A percentile compares a stretch with the other conserved stretches of the same genome.
Evolutionary conservation across 306 rosid genomes (phyloP).

Genomic region (Ormosia semicastrata): DNA sequence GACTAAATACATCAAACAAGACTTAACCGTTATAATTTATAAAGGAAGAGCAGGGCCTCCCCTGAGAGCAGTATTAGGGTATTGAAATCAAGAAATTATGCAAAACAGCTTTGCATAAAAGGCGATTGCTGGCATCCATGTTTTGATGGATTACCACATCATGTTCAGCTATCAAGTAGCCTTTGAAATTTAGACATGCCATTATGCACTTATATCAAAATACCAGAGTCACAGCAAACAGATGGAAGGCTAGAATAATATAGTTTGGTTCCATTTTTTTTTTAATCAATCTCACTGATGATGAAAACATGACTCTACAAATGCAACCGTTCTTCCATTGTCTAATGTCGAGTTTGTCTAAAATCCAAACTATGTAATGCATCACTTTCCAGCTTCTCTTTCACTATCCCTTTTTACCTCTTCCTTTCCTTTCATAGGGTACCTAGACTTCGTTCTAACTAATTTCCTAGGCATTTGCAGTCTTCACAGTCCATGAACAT

Average conservation of each 20-base stretch:
- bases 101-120: neutral
- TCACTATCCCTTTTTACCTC: neutral
- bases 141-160: neutral
- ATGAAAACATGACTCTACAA: slow-evolving; percentile 14
- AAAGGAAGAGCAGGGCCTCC: neutral
- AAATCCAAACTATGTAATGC: neutral
- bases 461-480: neutral
- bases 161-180: neutral
- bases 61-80: neutral
- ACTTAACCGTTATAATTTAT: neutral
- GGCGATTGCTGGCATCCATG: neutral
- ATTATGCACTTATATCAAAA: neutral
- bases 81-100: neutral
- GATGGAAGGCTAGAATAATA: neutral
- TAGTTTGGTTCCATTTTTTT: neutral
- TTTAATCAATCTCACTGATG: neutral
- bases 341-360: slow-evolving; percentile 2
- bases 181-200: slow-evolving; percentile 7
- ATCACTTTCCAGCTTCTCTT: slow-evolving; percentile 24
- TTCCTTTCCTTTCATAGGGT: neutral
- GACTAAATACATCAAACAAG: neutral
- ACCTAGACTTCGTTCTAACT: neutral
- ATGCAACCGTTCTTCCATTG: slow-evolving; percentile 22
- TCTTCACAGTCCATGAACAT: neutral
- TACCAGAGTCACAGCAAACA: neutral